Base-by-base conservation (phyloP, 768 basidiomycete species). In the Tephrocybe sp. region DNA sequence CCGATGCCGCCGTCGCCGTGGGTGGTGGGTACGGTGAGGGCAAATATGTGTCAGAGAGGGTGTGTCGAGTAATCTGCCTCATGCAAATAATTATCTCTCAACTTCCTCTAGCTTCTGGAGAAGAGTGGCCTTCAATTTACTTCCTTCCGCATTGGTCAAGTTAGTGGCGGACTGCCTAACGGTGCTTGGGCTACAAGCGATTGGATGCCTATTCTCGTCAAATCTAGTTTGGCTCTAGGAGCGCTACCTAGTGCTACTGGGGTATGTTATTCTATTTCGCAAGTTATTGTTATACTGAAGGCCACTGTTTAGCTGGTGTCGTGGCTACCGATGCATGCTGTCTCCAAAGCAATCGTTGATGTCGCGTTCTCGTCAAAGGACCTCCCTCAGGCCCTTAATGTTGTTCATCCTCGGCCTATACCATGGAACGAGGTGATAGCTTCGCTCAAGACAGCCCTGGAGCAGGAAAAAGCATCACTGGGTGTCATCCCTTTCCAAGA, bases 141-240 rank as follows among this genome's bases (percentile, higher is more conserved):
- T 0, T 69, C 70, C 2, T 61, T 79, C 23, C 65, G 80, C 2
- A 70, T 78, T 9, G 79, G 77, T 0, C 79, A 81, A 49, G 60
- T 79, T 6, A 65, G 63, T 22, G 77, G 77, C 13, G 73, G 73
- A 19, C 52, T 49, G 0, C 60, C 60, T 1, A 65, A 64, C 8
- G 77, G 77, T 16, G 68, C 69, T 0, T 79, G 78, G 77, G 68
- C 67, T 3, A 63, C 67, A 3, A 69, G 62, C 0, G 75, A 79
- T 41, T 80, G 78, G 79, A 56, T 79, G 23, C 76, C 78, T 13
- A 65, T 69, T 33, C 59, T 79, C 3, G 64, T 74, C 13, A 65
- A 71, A 46, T 66, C 69, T 0, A 67, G 68, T 40, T n/a, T 65
- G 45, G 48, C 48, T 38, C 46, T 70, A 8, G 65, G 65, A 42